Conservation (phyloP, 768 basidiomycete genomes). For the Mycena latifolia region DNA sequence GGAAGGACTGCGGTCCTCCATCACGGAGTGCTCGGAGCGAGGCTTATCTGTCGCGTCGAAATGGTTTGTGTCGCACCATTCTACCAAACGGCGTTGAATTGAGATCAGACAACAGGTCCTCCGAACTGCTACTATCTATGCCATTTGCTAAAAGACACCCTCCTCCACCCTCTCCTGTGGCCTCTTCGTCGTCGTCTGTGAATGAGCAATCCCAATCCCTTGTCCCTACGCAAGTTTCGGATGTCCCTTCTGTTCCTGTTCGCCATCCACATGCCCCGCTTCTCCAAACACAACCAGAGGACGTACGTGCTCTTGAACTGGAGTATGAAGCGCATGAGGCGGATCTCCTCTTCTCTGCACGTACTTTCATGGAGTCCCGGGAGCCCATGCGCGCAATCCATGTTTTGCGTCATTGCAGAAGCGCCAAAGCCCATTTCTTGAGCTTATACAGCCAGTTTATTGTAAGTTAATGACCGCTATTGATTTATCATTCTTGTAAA, state of each 20-base stretch:
- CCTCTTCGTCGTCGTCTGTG: slow-evolving; percentile 41
- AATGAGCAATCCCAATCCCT: slow-evolving; percentile 32
- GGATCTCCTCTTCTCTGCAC: slow-evolving; percentile 80
- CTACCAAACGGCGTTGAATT: slow-evolving; percentile 25
- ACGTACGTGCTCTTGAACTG: slow-evolving; percentile 52
- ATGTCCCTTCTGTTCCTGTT: slow-evolving; percentile 35
- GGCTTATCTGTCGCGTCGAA: slow-evolving; percentile 79
- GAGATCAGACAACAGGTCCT: slow-evolving; percentile 64
- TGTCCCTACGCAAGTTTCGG: slow-evolving; percentile 32
- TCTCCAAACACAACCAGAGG: slow-evolving; percentile 45
- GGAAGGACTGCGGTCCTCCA: slow-evolving; percentile 69
- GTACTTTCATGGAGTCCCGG: slow-evolving; percentile 78
- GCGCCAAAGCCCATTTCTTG: slow-evolving; percentile 82
- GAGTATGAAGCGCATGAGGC: slow-evolving; percentile 72
- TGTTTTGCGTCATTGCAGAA: slow-evolving; percentile 72
- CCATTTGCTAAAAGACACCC: slow-evolving; percentile 51
- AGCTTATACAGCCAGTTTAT: slow-evolving; percentile 86
- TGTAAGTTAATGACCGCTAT: slow-evolving; percentile 61
- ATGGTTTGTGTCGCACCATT: slow-evolving; percentile 63
- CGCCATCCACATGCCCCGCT: slow-evolving; percentile 54
- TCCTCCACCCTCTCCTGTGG: slow-evolving; percentile 47
- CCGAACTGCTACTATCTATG: slow-evolving; percentile 66
- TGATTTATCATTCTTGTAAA: slow-evolving; percentile 22
- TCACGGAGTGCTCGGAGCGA: slow-evolving; percentile 80
- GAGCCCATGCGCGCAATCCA: slow-evolving; percentile 84